Conservation (phyloP, 2,329 filamentous ascomycete species). For the Trichoderma polysporum region DNA sequence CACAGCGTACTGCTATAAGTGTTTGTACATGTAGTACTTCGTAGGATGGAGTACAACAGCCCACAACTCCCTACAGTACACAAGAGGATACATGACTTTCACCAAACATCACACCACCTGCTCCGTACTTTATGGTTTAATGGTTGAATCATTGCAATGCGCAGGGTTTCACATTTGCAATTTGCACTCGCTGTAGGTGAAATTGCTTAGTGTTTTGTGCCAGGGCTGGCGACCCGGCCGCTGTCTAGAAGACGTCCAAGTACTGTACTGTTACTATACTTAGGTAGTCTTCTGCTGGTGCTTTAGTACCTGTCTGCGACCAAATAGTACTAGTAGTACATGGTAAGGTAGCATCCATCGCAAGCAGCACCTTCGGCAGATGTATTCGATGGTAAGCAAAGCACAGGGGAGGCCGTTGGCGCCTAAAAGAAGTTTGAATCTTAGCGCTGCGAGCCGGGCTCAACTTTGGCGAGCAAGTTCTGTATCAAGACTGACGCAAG, state of each 20-base stretch:
- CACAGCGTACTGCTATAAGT: background rate
- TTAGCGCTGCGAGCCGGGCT: constrained; percentile 2
- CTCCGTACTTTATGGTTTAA: background rate
- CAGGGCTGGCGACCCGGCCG: background rate
- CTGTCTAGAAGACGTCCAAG: background rate
- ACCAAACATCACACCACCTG: background rate
- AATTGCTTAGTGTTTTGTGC: background rate
- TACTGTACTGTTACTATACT: too few relatives aligned
- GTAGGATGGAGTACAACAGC: too few relatives aligned
- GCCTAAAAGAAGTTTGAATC: background rate
- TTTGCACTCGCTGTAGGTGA: background rate
- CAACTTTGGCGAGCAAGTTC: background rate
- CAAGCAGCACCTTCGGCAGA: background rate
- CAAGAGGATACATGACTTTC: background rate
- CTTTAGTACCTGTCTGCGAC: too few relatives aligned
- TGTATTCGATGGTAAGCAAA: background rate
- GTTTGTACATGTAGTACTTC: too few relatives aligned
- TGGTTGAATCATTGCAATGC: background rate
- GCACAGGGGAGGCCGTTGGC: background rate
- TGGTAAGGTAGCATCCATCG: too few relatives aligned
- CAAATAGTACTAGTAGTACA: too few relatives aligned
- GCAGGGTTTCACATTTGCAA: background rate
- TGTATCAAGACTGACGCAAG: background rate
- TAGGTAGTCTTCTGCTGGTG: too few relatives aligned
- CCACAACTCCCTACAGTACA: background rate